Evolutionary conservation across 352 stramenopile species (phyloP).

Genomic region (Globisporangium parvum): DNA sequence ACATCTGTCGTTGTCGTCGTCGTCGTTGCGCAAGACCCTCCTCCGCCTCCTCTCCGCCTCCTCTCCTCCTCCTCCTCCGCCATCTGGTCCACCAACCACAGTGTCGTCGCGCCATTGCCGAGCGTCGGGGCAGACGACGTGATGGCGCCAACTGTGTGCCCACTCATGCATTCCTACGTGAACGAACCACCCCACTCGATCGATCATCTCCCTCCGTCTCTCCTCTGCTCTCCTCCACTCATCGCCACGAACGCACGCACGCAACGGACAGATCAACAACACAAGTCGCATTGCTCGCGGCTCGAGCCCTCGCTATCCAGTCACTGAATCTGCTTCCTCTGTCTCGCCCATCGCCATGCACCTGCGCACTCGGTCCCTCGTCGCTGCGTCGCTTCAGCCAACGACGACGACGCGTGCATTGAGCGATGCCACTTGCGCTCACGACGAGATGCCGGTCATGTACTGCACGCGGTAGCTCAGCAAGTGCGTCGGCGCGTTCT

Average conservation of each 20-base stretch:
- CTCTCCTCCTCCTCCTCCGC: too few species aligned
- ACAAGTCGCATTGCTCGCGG: too few species aligned
- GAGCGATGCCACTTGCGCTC: not conserved
- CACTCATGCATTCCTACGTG: not conserved
- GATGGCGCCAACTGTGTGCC: not conserved
- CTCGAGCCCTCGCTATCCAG: too few species aligned
- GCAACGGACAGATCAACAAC: too few species aligned
- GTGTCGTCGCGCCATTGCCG: too few species aligned
- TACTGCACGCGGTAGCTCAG: conserved; percentile 79
- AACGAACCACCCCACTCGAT: not conserved
- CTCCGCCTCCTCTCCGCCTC: too few species aligned
- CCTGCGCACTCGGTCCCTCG: too few species aligned
- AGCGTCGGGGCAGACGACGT: too few species aligned
- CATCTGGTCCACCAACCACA: too few species aligned
- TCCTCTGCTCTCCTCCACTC: too few species aligned
- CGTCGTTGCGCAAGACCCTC: not conserved
- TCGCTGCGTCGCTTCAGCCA: not conserved
- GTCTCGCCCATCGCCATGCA: not conserved
- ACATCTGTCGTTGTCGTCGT: not conserved
- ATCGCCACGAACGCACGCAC: too few species aligned
- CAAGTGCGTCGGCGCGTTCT: conserved; percentile 55
- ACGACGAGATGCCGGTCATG: conserved; percentile 54
- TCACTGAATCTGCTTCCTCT: too few species aligned
- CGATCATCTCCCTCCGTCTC: not conserved
- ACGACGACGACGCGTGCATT: not conserved